phyloP scores from a whole-genome alignment of 495 filamentous ascomycete genomes.

The Hypoxylon trugodes region DNA sequence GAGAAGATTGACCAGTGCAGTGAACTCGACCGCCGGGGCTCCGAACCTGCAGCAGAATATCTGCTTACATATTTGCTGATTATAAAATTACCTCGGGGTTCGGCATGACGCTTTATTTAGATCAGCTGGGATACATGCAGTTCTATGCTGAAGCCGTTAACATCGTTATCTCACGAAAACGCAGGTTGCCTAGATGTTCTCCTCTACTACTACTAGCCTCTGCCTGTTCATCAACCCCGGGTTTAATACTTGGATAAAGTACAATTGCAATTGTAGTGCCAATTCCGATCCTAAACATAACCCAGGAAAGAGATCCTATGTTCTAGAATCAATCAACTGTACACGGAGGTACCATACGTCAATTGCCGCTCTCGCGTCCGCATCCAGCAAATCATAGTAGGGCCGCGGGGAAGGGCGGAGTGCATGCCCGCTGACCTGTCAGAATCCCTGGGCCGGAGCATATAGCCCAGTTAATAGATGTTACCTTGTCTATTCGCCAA shows the following conservation, averaged over 20 bases:
- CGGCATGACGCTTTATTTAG: not conserved
- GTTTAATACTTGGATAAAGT: constrained; percentile 5
- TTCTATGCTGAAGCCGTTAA: not conserved
- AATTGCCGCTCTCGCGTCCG: constrained; percentile 5
- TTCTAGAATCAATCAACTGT: constrained; percentile 22
- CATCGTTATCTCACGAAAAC: not conserved
- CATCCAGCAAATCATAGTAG: constrained; percentile 25
- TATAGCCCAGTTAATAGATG: constrained; percentile 17
- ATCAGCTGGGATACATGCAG: not conserved
- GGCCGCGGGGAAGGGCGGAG: constrained; percentile 42
- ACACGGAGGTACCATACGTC: constrained; percentile 21
- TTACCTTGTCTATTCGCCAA: constrained; percentile 14
- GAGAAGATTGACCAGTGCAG: not conserved
- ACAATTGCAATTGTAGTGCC: not conserved
- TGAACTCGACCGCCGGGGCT: not conserved
- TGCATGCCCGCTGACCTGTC: constrained; percentile 34
- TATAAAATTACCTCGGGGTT: constrained; percentile 3
- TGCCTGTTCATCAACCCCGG: not conserved
- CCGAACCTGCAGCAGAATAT: not conserved
- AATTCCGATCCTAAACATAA: no score
- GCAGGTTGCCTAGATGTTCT: not conserved
- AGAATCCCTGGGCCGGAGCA: constrained; percentile 4
- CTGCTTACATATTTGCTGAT: not conserved
- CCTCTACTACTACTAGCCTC: not conserved
- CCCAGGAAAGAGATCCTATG: constrained; percentile 4